A percentile compares a stretch with the other conserved stretches of the same genome.
Conservation (phyloP, 164 flowering plant genomes). For the Hamamelis virginiana region DNA sequence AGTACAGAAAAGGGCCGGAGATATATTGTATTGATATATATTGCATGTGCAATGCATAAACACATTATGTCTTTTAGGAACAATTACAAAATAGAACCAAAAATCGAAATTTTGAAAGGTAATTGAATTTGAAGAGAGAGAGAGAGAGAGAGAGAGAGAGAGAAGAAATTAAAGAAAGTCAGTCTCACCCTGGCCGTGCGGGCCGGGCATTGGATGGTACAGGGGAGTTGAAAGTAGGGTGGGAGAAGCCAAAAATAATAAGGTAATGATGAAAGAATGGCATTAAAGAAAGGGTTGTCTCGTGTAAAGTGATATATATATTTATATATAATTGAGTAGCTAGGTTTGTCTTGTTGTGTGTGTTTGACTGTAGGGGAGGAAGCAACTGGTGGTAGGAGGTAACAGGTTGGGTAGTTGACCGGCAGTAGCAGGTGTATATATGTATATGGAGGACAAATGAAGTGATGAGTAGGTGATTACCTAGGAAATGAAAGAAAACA, state of each 20-base stretch:
- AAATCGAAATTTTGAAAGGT: too few species aligned
- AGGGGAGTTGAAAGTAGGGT: constrained; percentile 16
- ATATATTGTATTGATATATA: too few species aligned
- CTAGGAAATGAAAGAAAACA: constrained; percentile 11
- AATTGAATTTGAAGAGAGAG: too few species aligned
- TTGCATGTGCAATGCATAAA: too few species aligned
- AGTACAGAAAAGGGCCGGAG: too few species aligned
- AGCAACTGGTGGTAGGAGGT: constrained; percentile 18
- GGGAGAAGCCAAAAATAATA: constrained; percentile 42
- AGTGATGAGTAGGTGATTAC: neutral
- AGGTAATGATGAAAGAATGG: constrained; percentile 41
- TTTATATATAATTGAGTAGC: neutral
- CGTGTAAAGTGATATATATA: neutral
- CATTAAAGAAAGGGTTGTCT: constrained; percentile 11
- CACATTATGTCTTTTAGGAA: neutral
- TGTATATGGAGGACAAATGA: too few species aligned
- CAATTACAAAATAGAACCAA: too few species aligned
- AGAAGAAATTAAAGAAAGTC: neutral
- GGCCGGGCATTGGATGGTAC: constrained; percentile 16
- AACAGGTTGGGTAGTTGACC: constrained; percentile 13
- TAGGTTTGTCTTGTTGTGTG: neutral
- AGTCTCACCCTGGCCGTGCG: constrained; percentile 7
- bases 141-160: neutral
- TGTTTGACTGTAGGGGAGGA: neutral
- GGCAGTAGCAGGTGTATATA: constrained; percentile 7